Percentiles rank a stretch among this genome's conserved stretches.
These are phyloP conservation scores for Phytophthora sp. DNA, from an alignment of 352 stramenopile species.

Conservation along the genomic window DNA sequence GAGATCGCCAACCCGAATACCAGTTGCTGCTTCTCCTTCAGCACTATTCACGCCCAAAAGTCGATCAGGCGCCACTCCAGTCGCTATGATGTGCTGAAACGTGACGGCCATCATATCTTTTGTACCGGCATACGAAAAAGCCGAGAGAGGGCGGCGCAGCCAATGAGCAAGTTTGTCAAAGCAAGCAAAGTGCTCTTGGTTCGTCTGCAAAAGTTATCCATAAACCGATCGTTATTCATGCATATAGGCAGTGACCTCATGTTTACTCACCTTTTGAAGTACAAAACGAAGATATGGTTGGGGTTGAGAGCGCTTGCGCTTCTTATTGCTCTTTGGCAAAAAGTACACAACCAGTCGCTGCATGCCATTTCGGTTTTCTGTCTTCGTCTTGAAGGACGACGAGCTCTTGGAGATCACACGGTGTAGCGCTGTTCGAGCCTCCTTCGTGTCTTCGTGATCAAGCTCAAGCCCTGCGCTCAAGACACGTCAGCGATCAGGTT, in stretches of 20 bases:
- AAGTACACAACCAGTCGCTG: conserved; percentile 69
- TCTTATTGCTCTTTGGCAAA: conserved; percentile 63
- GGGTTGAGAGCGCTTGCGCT: conserved; percentile 69
- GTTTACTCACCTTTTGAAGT: conserved; percentile 58
- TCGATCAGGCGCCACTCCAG: conserved; percentile 45
- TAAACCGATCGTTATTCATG: background rate
- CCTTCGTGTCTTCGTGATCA: conserved; percentile 65
- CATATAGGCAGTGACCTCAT: background rate
- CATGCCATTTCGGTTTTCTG: conserved; percentile 45
- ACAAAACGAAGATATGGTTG: conserved; percentile 69
- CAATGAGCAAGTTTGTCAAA: conserved; percentile 60
- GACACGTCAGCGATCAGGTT: background rate
- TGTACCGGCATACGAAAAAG: conserved; percentile 70
- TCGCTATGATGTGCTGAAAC: conserved; percentile 66
- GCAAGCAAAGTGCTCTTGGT: conserved; percentile 76
- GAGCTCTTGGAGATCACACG: conserved; percentile 64
- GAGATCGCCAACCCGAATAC: conserved; percentile 55
- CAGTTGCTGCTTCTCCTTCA: conserved; percentile 2
- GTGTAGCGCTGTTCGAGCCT: conserved; percentile 63
- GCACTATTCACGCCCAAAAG: conserved; percentile 47
- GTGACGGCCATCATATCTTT: conserved; percentile 84
- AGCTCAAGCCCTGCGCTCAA: conserved; percentile 48
- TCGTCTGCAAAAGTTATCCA: conserved; percentile 39
- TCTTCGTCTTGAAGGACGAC: conserved; percentile 69
- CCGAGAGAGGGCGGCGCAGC: conserved; percentile 52